Base-by-base conservation (phyloP, 441 rosid species). In the Hypseocharis bilobata region DNA sequence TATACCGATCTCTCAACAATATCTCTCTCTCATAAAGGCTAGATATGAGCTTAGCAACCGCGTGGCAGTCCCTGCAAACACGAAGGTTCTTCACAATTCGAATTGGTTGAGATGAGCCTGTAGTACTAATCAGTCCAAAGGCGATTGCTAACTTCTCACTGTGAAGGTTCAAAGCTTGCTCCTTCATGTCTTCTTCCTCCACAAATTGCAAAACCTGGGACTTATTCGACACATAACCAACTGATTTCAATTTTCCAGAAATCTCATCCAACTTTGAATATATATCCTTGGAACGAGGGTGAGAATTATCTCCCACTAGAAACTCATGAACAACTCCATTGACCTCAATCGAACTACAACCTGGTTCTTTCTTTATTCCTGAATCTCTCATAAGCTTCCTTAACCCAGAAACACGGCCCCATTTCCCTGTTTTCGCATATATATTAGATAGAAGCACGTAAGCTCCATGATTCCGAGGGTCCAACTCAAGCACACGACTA, bases 91-190 rank as follows among this genome's bases (percentile, higher is more conserved):
- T 88, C 28, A 85, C 84, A 28, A 88, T 83, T 13, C 88, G 76
- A 38, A 86, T 79, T 1, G 83, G 79, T 63, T 77, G 77, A 22
- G 86, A 77, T 20, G 76, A 70, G 23, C 72, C 72, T 0, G 69
- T 51, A 54, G 69, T 51, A 54, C 84, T 80, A 57, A 86, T 82
- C 60, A 88, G 78, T 52, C 92, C 91, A 70, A 81, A 88, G 26
- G 89, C 84, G 32, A 87, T 86, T 0, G 96, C 92, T 65, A 86
- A 64, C 83, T 78, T 88, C 78, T 86, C 96, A 28, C 91, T 88
- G 64, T 88, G 92, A 64, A 81, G 83, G 49, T 70, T 76, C 16
- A 88, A 75, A 42, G 87, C 87, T 27, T 81, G 85, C 61, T 82
- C 89, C 73, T 86, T 85, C 77, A 78, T 68, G 61, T 80, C 85